Base-by-base conservation (phyloP, 73 alveolate species). In the Loxodes magnus region DNA sequence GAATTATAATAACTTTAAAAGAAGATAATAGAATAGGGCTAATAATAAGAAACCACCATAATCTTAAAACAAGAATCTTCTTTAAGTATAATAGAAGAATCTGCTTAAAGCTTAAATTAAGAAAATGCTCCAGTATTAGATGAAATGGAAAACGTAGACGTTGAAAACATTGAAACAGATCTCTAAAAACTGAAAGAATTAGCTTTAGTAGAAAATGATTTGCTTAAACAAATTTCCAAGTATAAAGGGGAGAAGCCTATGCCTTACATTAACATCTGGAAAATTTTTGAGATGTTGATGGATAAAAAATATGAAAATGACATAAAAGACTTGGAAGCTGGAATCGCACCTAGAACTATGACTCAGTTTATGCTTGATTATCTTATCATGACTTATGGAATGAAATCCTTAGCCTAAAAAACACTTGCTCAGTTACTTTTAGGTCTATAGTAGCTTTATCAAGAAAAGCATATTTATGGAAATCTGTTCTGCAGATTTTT, bases 361-460 rank as follows among this genome's bases (percentile, higher is more conserved):
- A 37, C 59, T 22, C 43, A 46, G 17, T 46, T 25, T 2, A 46
- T 46, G 59, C 59, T 46, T 10, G 59, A 46, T 24, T 46, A 25
- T 19, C 43, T 46, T 2, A 25, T 25, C 27, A 17, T 46, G 9
- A 37, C 22, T 21, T 46, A 46, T 46, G 59, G 59, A 1, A 16
- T 46, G 7, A 46, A 46, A 46, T 16, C 59, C 0, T 2, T 46
- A 2, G 59, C 59, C 1, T 46, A 25, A 24, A 46, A 24, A 2
- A 37, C 22, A 19, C 39, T 46, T 10, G 27, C 22, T n/a, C 17
- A 37, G 9, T 2, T 46, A 1, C 22, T 46, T 9, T 14, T 41
- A 46, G 9, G 26, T 46, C 27, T 46, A 19, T 37, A 46, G 26
- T 23, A 21, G 39, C 59, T 46, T 46, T 46, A 46, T 24, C 22